A percentile compares a stretch with the other conserved stretches of the same genome.
Evolutionary conservation across 2,329 filamentous ascomycete species (phyloP).

Genomic region (Fusarium sp.): DNA sequence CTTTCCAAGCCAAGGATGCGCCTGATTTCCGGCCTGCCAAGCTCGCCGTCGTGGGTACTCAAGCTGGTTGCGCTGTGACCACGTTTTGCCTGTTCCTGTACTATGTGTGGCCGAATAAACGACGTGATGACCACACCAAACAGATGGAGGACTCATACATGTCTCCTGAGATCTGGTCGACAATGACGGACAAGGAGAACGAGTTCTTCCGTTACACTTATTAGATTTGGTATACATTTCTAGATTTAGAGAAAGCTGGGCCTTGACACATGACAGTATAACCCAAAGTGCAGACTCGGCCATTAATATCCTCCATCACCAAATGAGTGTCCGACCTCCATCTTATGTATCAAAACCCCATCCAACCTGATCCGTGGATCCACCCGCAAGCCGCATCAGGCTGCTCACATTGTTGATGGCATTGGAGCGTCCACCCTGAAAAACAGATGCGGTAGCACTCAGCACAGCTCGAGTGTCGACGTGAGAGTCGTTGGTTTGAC

Average conservation of each 20-base stretch:
- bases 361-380: conserved; percentile 29
- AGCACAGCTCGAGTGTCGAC: conserved; percentile 23
- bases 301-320: too few species aligned
- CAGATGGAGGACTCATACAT: conserved; percentile 55
- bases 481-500: background rate
- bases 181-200: conserved; percentile 68
- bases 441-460: conserved; percentile 30
- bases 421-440: conserved; percentile 29
- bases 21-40: conserved; percentile 65
- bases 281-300: too few species aligned
- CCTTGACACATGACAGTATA: too few species aligned
- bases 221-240: conserved; percentile 35
- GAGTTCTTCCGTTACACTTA: conserved; percentile 65
- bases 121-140: conserved; percentile 45
- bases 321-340: too few species aligned
- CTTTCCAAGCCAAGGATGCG: conserved; percentile 63
- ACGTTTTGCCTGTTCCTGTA: conserved; percentile 60
- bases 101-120: conserved; percentile 62
- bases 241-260: background rate
- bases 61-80: conserved; percentile 55
- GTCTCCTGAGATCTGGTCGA: conserved; percentile 57
- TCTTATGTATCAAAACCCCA: conserved; percentile 40
- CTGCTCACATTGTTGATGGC: conserved; percentile 14
- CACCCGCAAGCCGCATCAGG: conserved; percentile 29
- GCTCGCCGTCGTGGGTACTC: conserved; percentile 64